Base-by-base conservation (phyloP, 352 stramenopile species). In the Globisporangium irregulare region DNA sequence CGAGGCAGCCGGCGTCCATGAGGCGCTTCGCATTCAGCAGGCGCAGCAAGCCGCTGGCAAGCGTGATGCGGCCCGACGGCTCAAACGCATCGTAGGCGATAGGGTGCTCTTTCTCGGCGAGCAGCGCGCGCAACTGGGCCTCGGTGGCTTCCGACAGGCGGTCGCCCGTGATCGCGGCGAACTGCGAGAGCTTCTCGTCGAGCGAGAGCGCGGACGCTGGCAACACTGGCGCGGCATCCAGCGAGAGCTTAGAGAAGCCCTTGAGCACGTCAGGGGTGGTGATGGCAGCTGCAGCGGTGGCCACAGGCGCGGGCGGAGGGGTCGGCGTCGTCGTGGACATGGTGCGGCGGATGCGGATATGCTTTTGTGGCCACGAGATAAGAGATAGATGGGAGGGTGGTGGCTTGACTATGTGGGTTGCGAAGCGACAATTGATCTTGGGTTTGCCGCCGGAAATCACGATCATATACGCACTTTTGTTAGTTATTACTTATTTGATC, bases 81-180 rank as follows among this genome's bases (percentile, higher is more conserved):
- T 99, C 98, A 69, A 99, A 99, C 38, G 97, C 97, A 70, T 99
- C 97, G 83, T 99, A 99, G 32, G 89, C 87, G 36, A 98, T 74
- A 6, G 94, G 93, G 65, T 95, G 74, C 29, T 76, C 51, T 76
- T 97, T 98, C 32, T 74, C 71, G 25, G 81, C 74, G 36, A 98
- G 84, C 25, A 98, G 76, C 36, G 71, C 68, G 62, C 76, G 82
- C 29, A 98, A 76, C 55, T 97, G 91, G 32, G 82, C 70, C 34
- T 97, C 84, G 56, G 78, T 50, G 41, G 76, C 72, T 22, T 69
- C 12, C 7, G 78, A 71, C 29, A 93, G 68, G 24, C 70, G 63
- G n/a, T 73, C 73, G 60, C 76, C 81, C 7, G 73, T 75, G 73
- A 93, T 90, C 57, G 77, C 74, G 22, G 78, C 77, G 55, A 93